These are phyloP conservation scores for Colletotrichum tamarilloi DNA, from an alignment of 2,329 filamentous ascomycete genomes.

Conservation along the genomic window DNA sequence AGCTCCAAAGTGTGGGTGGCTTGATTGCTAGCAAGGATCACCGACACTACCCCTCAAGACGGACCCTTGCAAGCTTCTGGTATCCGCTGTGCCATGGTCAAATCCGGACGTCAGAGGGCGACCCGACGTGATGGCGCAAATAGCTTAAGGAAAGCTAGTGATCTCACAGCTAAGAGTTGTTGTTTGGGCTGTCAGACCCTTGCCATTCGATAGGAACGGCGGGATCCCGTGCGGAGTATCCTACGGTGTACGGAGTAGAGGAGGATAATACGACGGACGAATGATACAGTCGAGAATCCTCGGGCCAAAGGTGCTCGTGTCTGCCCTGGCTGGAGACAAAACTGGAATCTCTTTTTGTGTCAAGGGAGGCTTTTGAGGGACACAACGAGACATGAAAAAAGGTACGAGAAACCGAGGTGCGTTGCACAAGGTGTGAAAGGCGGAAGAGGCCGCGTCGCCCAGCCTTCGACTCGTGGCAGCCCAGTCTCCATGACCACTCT, in stretches of 20 bases:
- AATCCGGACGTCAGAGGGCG: constrained; percentile 24
- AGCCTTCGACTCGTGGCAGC: constrained; percentile 28
- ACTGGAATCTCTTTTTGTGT: not conserved
- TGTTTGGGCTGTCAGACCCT: not conserved
- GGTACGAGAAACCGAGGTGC: constrained; percentile 6
- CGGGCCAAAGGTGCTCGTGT: not conserved
- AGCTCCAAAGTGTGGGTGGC: constrained; percentile 7
- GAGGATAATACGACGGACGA: not conserved
- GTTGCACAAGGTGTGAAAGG: constrained; percentile 10
- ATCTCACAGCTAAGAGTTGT: not conserved
- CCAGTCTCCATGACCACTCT: not conserved
- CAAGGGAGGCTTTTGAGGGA: not conserved
- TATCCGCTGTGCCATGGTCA: constrained; percentile 3
- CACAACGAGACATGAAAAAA: not conserved
- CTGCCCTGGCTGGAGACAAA: not conserved
- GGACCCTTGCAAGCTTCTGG: constrained; percentile 13
- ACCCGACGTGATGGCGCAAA: not conserved
- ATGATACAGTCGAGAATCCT: constrained; percentile 2
- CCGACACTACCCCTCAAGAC: constrained; percentile 24
- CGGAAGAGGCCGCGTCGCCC: constrained; percentile 23
- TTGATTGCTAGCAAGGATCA: constrained; percentile 20
- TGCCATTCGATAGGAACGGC: not conserved
- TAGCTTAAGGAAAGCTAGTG: constrained; percentile 18
- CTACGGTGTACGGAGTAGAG: not conserved
- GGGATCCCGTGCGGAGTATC: not conserved